Evolutionary conservation across 179 eudicot genomes (phyloP).

Genomic region (Spergularia azorica): DNA sequence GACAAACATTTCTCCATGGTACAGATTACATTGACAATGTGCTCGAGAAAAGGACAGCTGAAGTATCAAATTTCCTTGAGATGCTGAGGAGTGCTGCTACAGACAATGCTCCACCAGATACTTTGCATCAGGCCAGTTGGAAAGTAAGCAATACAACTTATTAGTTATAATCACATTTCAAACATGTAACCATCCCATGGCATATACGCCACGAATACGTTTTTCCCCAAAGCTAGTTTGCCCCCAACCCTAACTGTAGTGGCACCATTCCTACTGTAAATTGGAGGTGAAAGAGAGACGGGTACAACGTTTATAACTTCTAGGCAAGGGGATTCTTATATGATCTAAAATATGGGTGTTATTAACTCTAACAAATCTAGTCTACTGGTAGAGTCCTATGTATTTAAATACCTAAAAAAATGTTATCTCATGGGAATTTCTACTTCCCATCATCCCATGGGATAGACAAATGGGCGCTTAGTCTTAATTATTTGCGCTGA

Average conservation of each 20-base stretch:
- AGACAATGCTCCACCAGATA: conserved; percentile 31
- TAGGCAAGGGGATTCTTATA: no score
- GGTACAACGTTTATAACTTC: no score
- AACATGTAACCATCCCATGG: no score
- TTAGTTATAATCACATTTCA: not conserved
- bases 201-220: no score
- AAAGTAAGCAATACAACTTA: conserved; percentile 56
- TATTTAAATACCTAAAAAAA: no score
- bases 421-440: not conserved
- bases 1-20: conserved; percentile 1
- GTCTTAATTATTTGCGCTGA: no score
- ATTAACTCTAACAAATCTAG: not conserved
- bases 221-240: no score
- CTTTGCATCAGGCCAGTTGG: conserved; percentile 48
- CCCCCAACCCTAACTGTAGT: no score
- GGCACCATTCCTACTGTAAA: no score
- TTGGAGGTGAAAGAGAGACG: no score
- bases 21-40: conserved; percentile 54
- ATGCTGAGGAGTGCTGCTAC: conserved; percentile 75
- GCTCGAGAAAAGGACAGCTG: conserved; percentile 52
- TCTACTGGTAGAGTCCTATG: not conserved
- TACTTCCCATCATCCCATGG: not conserved
- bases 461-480: no score
- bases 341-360: not conserved
- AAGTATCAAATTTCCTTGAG: conserved; percentile 56